Base-by-base conservation (phyloP, 2,329 filamentous ascomycete genomes). In the Huntiella moniliformis region DNA sequence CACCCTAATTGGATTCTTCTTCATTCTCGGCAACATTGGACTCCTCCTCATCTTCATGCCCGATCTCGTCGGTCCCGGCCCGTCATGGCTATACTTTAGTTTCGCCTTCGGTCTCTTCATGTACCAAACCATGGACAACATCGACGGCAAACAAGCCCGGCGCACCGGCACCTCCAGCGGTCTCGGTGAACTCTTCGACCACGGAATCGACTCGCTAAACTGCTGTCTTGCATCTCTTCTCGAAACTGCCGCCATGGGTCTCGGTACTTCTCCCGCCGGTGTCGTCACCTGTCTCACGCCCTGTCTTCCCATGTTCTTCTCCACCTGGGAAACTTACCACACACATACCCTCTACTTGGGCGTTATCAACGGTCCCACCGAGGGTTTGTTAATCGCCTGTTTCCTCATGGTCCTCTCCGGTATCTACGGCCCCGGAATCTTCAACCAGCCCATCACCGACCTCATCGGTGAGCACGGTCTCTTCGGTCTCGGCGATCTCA, bases 41-140 rank as follows among this genome's bases (percentile, higher is more conserved):
- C 56, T 77, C 38, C 60, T 95, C 48, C 77, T 82, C 50, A 66
- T 93, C 42, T 82, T 76, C 58, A 81, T 96, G 64, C 91, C 91
- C 51, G 87, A 95, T 64, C 69, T 96, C 40, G 73, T 88, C 40
- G 88, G 91, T 59, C 87, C 87, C 54, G 84, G 79, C 15, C 86
- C 87, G 6, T 72, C 79, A 56, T 96, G 91, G 88, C 63, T 96
- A 15, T 96, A 94, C 67, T 92, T 84, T 60, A 94, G 85, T 64
- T 96, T 96, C 61, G 88, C 87, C 1, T 74, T 93, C 53, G 91
- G 91, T 36, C 72, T 98, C 49, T 98, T 93, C 80, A 91, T 93
- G 83, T 93, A 96, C 64, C 92, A 91, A 55, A 98, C 91, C 11
- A 87, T 98, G 80, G 91, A 98, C 67, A 98, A 98, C 61, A 81